A percentile compares a stretch with the other conserved stretches of the same genome.
These are phyloP conservation scores for Daldinia sp. DNA, from an alignment of 2,329 filamentous ascomycete genomes.

Conservation along the genomic window DNA sequence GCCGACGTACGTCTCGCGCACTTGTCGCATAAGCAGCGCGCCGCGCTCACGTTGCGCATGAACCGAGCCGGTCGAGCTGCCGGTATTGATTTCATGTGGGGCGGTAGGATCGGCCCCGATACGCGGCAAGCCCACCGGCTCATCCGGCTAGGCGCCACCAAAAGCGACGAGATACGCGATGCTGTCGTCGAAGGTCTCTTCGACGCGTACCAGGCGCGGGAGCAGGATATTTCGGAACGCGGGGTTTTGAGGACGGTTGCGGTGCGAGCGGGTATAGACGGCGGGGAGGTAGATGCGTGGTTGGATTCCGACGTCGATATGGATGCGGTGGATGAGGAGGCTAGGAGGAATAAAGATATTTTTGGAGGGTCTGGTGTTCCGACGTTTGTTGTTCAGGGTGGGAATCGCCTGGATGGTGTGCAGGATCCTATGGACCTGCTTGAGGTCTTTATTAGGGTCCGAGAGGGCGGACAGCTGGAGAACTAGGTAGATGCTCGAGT, in stretches of 20 bases:
- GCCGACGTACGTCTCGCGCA: conserved; percentile 38
- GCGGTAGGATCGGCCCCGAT: conserved; percentile 46
- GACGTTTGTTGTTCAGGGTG: conserved; percentile 9
- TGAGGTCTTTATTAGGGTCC: conserved; percentile 11
- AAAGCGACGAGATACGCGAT: conserved; percentile 6
- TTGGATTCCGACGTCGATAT: conserved; percentile 25
- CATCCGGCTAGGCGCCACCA: conserved; percentile 37
- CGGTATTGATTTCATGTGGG: conserved; percentile 48
- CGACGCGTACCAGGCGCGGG: conserved; percentile 25
- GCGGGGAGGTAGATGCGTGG: conserved; percentile 18
- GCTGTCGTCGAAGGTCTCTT: conserved; percentile 14
- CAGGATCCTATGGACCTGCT: conserved; percentile 19
- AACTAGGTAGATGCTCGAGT: background rate
- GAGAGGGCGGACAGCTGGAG: background rate
- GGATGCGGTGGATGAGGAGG: conserved; percentile 33
- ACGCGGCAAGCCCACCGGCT: conserved; percentile 49
- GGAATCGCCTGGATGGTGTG: conserved; percentile 19
- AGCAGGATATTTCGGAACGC: conserved; percentile 26
- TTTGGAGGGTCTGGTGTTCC: background rate
- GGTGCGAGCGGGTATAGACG: conserved; percentile 20
- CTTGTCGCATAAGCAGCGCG: conserved; percentile 42
- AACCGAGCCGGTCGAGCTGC: conserved; percentile 43
- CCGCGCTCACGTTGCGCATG: conserved; percentile 42
- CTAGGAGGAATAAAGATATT: background rate
- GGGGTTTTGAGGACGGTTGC: conserved; percentile 21